phyloP scores from a whole-genome alignment of 1,139 yeast genomes.

The Debaryomycetaceae sp. region DNA sequence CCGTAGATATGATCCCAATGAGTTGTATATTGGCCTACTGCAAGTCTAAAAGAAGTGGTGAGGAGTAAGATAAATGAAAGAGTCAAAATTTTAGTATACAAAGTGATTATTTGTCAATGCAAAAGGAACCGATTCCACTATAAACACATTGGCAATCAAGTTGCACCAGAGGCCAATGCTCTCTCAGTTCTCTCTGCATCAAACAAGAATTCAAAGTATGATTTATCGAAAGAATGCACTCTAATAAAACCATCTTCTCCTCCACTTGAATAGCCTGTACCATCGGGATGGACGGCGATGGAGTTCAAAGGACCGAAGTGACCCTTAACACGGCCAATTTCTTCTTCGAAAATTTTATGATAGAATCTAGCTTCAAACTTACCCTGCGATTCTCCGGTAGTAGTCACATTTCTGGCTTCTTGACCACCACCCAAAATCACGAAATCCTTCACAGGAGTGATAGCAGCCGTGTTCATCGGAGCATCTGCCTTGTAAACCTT shows the following conservation, averaged over 20 bases:
- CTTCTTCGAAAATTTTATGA: constrained; percentile 93
- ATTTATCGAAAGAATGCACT: constrained; percentile 88
- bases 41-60: background rate
- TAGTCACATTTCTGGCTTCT: constrained; percentile 97
- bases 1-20: background rate
- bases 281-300: constrained; percentile 92
- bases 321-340: constrained; percentile 94
- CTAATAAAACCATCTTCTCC: constrained; percentile 98
- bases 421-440: constrained; percentile 98
- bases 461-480: constrained; percentile 93
- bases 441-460: constrained; percentile 88
- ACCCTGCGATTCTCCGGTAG: constrained; percentile 92
- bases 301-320: constrained; percentile 98
- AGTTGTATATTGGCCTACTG: background rate
- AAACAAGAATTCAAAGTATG: constrained; percentile 87
- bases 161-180: constrained; percentile 36
- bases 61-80: background rate
- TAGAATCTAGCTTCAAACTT: constrained; percentile 95
- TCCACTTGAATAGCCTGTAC: constrained; percentile 90
- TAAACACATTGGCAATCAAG: constrained; percentile 5
- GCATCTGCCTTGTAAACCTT: constrained; percentile 86
- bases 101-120: constrained; percentile 3
- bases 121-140: constrained; percentile 1
- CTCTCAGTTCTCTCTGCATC: constrained; percentile 84
- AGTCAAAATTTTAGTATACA: background rate